Conservation (phyloP, 306 rosid species). For the Quercus parvula region DNA sequence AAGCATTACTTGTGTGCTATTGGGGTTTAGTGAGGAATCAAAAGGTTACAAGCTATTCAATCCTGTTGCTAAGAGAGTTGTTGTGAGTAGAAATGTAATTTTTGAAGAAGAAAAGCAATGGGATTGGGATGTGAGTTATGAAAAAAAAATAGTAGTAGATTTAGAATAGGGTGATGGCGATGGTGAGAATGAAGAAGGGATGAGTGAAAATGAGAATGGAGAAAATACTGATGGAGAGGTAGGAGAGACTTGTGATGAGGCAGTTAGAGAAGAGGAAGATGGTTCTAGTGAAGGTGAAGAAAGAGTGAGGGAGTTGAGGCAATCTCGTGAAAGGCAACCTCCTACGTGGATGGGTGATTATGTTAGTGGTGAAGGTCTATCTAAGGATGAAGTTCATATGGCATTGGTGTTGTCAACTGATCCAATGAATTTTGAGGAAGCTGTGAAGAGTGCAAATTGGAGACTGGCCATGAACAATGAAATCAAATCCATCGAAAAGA, state of each 20-base stretch:
- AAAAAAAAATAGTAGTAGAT: constrained; percentile 1
- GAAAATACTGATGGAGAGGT: constrained; percentile 9
- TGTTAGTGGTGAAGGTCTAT: constrained; percentile 13
- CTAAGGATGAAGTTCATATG: constrained; percentile 10
- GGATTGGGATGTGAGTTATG: constrained; percentile 1
- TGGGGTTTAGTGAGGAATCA: constrained; percentile 11
- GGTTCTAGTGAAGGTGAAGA: neutral
- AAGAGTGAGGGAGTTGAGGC: constrained; percentile 2
- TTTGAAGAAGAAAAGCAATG: constrained; percentile 11
- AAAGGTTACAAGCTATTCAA: constrained; percentile 11
- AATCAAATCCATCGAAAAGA: constrained; percentile 2
- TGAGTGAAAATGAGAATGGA: neutral
- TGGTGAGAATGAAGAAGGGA: neutral
- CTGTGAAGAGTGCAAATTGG: neutral
- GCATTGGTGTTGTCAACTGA: neutral
- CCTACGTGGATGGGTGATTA: constrained; percentile 13
- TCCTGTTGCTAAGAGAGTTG: constrained; percentile 1
- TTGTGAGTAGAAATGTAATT: constrained; percentile 19
- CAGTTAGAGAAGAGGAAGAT: constrained; percentile 18
- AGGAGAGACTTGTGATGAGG: neutral
- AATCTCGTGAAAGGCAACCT: neutral
- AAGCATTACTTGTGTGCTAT: neutral
- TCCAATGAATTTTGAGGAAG: constrained; percentile 2
- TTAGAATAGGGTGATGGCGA: constrained; percentile 4
- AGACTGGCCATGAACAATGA: constrained; percentile 2